phyloP scores from a whole-genome alignment of 257 asterid species.

The Scutellaria baicalensis region DNA sequence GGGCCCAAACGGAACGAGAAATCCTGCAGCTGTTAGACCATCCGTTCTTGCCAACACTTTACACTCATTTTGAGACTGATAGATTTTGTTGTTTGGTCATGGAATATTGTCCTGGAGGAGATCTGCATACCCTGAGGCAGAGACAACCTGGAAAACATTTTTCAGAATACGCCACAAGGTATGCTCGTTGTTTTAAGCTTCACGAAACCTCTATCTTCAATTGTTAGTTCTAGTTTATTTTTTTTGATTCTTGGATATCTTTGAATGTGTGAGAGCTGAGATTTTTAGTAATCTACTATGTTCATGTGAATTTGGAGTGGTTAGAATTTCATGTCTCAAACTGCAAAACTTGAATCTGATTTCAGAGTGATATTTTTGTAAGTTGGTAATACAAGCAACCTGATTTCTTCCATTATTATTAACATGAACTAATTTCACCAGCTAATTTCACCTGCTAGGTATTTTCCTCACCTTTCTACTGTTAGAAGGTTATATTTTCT shows the following conservation, averaged over 20 bases:
- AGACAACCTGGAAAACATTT: slow-evolving; percentile 67
- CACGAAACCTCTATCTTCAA: not conserved
- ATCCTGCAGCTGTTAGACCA: slow-evolving; percentile 67
- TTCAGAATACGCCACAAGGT: slow-evolving; percentile 71
- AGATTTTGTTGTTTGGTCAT: slow-evolving; percentile 69
- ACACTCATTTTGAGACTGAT: slow-evolving; percentile 70
- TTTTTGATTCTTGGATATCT: not conserved
- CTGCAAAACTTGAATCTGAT: not conserved
- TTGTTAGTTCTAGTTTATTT: not conserved
- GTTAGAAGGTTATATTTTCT: not conserved
- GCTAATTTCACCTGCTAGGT: not conserved
- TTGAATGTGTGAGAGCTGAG: not conserved
- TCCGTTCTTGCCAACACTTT: slow-evolving; percentile 72
- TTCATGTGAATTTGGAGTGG: not conserved
- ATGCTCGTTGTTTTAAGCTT: slow-evolving; percentile 8
- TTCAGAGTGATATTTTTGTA: not conserved
- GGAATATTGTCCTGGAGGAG: slow-evolving; percentile 87
- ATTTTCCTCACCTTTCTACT: not conserved
- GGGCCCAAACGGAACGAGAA: slow-evolving; percentile 84
- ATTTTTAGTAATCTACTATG: not conserved
- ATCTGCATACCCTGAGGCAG: slow-evolving; percentile 62
- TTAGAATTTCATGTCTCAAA: not conserved
- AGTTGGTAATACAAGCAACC: not conserved
- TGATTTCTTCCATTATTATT: slow-evolving; percentile 6
- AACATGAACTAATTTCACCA: not conserved